Evolutionary conservation across 2,329 filamentous ascomycete species (phyloP).

Genomic region (Dryadomyces sulphureus): DNA sequence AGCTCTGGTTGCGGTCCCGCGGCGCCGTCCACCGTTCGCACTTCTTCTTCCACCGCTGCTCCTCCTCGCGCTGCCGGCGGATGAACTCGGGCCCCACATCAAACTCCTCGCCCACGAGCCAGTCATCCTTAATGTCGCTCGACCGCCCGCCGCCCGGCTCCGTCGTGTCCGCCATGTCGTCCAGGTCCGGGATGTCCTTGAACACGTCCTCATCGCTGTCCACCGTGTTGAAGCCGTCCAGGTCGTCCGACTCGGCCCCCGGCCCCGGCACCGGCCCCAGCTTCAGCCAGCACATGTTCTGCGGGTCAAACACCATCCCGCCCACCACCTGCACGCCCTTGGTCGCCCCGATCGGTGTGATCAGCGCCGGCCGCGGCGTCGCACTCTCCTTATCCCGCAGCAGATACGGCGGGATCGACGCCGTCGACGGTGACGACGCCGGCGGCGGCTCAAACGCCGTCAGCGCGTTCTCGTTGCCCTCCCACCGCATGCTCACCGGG

Average conservation of each 20-base stretch:
- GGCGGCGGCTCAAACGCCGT: slow-evolving; percentile 56
- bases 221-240: slow-evolving; percentile 52
- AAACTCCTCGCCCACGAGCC: slow-evolving; percentile 88
- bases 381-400: slow-evolving; percentile 40
- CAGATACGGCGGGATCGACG: slow-evolving; percentile 26
- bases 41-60: slow-evolving; percentile 78
- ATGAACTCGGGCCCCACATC: slow-evolving; percentile 94
- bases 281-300: slow-evolving; percentile 96
- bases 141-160: slow-evolving; percentile 35
- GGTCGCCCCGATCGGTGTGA: slow-evolving; percentile 73
- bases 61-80: slow-evolving; percentile 75
- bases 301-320: slow-evolving; percentile 97
- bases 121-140: slow-evolving; percentile 57
- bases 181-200: slow-evolving; percentile 83
- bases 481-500: slow-evolving; percentile 73
- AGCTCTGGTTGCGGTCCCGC: slow-evolving; percentile 37
- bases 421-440: slow-evolving; percentile 37
- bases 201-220: slow-evolving; percentile 91
- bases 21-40: slow-evolving; percentile 70
- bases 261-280: slow-evolving; percentile 32
- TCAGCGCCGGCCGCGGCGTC: slow-evolving; percentile 61
- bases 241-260: slow-evolving; percentile 37
- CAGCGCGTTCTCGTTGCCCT: slow-evolving; percentile 84
- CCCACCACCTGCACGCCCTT: slow-evolving; percentile 87
- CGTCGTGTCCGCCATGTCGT: slow-evolving; percentile 46